Evolutionary conservation across 2,329 filamentous ascomycete genomes (phyloP), one percentile per base, ranked within the genome.

Genomic region (Fusarium sp.): DNA sequence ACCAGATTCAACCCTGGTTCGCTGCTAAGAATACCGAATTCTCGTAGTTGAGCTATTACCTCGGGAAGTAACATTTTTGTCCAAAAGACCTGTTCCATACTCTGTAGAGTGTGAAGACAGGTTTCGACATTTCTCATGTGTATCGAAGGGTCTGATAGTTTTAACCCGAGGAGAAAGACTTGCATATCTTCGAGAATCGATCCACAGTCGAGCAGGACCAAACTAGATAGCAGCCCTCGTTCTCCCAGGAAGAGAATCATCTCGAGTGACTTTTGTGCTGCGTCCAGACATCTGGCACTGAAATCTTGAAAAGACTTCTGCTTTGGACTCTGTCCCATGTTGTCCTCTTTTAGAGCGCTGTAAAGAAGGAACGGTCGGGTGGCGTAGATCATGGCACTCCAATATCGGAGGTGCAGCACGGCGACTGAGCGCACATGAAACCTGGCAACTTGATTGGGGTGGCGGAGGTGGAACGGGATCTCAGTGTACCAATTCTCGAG

Each of bases 41-140:
- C 66, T 29, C 63, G 55, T 44, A 68, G 29, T 16, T 68, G 66
- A 5, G 66, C 66, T 12, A 53, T 60, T 3, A 68, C 62, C 46
- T 64, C 61, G 16, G 62, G 66, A 5, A 68, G 62, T 2, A 56
- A 62, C 38, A 60, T 56, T 20, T 65, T 68, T 3, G 62, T 64
- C 66, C 66, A 68, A 17, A 68, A 68, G 22, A 65, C 63, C 20
- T 65, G 66, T 12, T 68, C 66, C 66, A 68, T 68, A n/a, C 62
- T 46, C 5, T 68, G 66, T 9, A 68, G 24, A 0, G 66, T 65
- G 11, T 59, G 46, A 20, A 68, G 27, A 27, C 66, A 64, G 9
- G 53, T 24, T 1, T 67, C 61, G 2, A 64, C 55, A 17, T 60
- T 59, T 9, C 46, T 24, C 29, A 36, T 67, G 22, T 64, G 55